Conservation (phyloP, 495 filamentous ascomycete species). For the Penicillium cinerascens region DNA sequence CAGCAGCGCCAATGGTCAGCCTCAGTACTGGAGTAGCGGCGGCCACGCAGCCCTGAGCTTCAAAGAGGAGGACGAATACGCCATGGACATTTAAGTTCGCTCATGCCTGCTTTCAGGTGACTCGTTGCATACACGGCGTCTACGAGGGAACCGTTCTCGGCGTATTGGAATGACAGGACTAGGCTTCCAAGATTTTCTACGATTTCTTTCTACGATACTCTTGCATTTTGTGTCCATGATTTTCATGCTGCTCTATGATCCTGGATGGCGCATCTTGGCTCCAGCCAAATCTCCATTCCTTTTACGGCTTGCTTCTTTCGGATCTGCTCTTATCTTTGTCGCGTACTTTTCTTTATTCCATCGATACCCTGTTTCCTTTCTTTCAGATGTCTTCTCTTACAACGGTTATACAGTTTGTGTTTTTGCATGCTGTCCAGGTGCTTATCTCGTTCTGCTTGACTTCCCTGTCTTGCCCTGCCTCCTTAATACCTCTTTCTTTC, state of each 20-base stretch:
- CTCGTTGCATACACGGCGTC: constrained; percentile 45
- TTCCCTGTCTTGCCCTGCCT: not conserved
- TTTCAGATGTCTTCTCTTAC: not conserved
- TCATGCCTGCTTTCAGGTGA: constrained; percentile 22
- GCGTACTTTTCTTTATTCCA: constrained; percentile 20
- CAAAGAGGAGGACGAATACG: constrained; percentile 89
- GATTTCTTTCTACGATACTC: constrained; percentile 10
- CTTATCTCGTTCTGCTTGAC: not conserved
- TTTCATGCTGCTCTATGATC: not conserved
- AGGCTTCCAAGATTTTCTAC: constrained; percentile 18
- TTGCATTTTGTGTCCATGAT: constrained; percentile 15
- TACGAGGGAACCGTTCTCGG: constrained; percentile 27
- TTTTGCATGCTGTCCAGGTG: constrained; percentile 6
- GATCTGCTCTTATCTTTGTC: constrained; percentile 11
- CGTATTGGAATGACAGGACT: constrained; percentile 33
- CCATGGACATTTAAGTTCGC: constrained; percentile 66
- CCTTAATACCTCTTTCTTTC: not conserved
- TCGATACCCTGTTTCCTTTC: constrained; percentile 36
- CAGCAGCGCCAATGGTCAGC: constrained; percentile 50
- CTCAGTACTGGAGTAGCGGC: constrained; percentile 70
- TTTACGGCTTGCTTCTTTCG: not conserved
- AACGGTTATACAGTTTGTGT: constrained; percentile 2
- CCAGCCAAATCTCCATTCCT: not conserved
- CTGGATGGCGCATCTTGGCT: not conserved
- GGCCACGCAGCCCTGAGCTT: constrained; percentile 67